phyloP scores from a whole-genome alignment of 305 asterid genomes.

The Plantago lanceolata region DNA sequence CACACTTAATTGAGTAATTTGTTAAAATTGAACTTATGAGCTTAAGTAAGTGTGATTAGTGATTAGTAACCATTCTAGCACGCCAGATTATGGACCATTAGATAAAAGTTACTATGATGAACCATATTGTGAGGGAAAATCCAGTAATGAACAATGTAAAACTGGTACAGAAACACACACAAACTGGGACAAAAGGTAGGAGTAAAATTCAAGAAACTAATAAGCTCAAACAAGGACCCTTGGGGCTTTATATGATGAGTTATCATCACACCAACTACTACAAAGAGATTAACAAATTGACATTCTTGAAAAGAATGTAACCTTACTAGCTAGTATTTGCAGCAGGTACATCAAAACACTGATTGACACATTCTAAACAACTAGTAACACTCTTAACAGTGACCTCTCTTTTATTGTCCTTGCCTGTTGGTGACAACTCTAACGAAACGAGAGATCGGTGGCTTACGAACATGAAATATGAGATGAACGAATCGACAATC shows the following conservation, averaged over 20 bases:
- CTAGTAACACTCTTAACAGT: not conserved
- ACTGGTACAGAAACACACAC: not conserved
- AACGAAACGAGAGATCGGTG: not conserved
- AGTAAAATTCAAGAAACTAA: slow-evolving; percentile 5
- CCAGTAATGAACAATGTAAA: not conserved
- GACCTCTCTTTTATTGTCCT: slow-evolving; percentile 6
- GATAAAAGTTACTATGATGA: not conserved
- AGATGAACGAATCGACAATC: not conserved
- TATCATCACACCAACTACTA: slow-evolving; percentile 5
- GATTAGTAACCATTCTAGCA: no score
- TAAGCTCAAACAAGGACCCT: slow-evolving; percentile 1
- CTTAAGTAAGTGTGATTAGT: no score
- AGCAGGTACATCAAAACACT: slow-evolving; percentile 2
- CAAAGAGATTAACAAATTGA: not conserved
- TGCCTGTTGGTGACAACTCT: not conserved
- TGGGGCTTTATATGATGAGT: not conserved
- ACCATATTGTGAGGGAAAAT: slow-evolving; percentile 4
- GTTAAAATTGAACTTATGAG: no score
- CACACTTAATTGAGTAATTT: no score
- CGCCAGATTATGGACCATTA: not conserved
- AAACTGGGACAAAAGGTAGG: not conserved
- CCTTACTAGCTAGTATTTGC: not conserved
- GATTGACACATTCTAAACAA: slow-evolving; percentile 7
- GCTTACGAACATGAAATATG: not conserved
- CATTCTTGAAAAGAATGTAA: slow-evolving; percentile 6